Conservation (phyloP, 129 eudicot species). For the sunflower (Helianthus annuus) region HanXRQr2.0-SUNRISE NC_035434.2:163408521-163409020, state of each 20-base stretch:
- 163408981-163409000: not conserved
- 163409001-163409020: not conserved
- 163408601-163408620: not conserved
- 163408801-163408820: not conserved
- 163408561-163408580: too few relatives aligned
- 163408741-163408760: not conserved
- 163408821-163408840: not conserved
- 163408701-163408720: not conserved
- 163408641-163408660: not conserved
- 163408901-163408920: not conserved
- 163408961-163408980: not conserved
- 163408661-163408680: not conserved
- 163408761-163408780: not conserved
- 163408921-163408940: not conserved
- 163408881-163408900: not conserved
- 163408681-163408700: not conserved
- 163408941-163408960: not conserved
- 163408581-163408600: not conserved
- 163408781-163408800: too few relatives aligned
- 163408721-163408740: not conserved
- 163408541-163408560: constrained; percentile 51
- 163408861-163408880: not conserved
- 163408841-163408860: not conserved
- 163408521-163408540: constrained; percentile 82
- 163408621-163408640: not conserved